Evolutionary conservation across 1,284 basidiomycete species (phyloP), one percentile per base, ranked within the genome.

Genomic region (Earliella scabrosa): DNA sequence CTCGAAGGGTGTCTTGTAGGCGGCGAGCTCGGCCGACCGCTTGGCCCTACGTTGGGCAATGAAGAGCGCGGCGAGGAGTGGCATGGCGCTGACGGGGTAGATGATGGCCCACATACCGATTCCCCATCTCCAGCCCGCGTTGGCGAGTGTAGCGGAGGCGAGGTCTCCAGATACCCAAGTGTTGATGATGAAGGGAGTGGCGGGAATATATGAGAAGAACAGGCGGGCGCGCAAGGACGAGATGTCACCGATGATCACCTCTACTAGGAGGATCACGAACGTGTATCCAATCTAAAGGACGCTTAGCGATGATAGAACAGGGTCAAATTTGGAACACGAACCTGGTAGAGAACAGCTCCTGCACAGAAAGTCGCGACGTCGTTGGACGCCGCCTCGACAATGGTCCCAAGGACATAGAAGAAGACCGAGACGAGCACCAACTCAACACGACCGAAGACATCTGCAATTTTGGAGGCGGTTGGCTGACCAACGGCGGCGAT

Each of bases 91-190:
- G 34, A 71, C 66, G 11, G 75, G 71, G 65, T 73, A 73, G 58
- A 77, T 75, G 61, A 77, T 75, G 5, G 68, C 73, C 69, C 70
- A 77, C 71, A 76, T 75, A 49, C 71, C 72, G 36, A 74, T 69
- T 49, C 71, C 75, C 72, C 73, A 75, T 36, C 66, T 60, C 77
- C 77, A 78, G 20, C 67, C 68, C 0, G 69, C 69, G 35, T 41
- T 34, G 9, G 26, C 56, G n/a, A 72, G 54, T 8, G 72, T 68
- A 1, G 71, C 64, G 1, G 56, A 35, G 10, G 70, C 66, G 45
- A 76, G 62, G 46, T 74, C 63, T 23, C 74, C 75, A 14, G 63
- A 65, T 2, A 75, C 68, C 75, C 74, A 75, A 13, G 72, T 64
- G 54, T 75, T 76, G 64, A 76, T 75, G 40, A 75, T 40, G 67